Evolutionary conservation across 352 stramenopile genomes (phyloP).

Genomic region (Globisporangium yorkense): DNA sequence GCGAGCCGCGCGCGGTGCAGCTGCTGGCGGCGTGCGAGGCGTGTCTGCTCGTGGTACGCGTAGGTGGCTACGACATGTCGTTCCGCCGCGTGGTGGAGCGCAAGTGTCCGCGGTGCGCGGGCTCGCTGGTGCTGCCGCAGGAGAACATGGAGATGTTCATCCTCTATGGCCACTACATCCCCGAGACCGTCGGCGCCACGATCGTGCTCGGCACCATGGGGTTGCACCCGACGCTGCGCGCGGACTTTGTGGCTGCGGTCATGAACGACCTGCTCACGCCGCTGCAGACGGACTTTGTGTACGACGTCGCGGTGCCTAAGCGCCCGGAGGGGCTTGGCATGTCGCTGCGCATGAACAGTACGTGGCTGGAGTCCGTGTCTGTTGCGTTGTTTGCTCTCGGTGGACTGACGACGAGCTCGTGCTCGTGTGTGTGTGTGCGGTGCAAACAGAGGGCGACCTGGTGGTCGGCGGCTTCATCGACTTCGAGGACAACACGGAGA

Average conservation of each 20-base stretch:
- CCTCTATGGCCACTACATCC: constrained; percentile 78
- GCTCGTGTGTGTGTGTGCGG: constrained; percentile 1
- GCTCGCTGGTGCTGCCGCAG: constrained; percentile 57
- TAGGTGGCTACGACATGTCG: constrained; percentile 73
- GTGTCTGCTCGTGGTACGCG: constrained; percentile 62
- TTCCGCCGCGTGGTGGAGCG: constrained; percentile 74
- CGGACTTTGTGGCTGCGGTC: constrained; percentile 72
- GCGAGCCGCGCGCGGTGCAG: constrained; percentile 42
- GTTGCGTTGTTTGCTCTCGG: background rate
- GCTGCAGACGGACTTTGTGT: constrained; percentile 79
- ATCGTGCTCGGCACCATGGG: constrained; percentile 63
- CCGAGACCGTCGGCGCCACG: constrained; percentile 57
- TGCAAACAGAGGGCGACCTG: constrained; percentile 54
- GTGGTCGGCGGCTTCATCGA: constrained; percentile 80
- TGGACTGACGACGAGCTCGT: background rate
- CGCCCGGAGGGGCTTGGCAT: constrained; percentile 73
- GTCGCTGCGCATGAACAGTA: constrained; percentile 84
- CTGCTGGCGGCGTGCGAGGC: constrained; percentile 68
- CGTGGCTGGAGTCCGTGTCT: constrained; percentile 8
- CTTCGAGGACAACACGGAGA: constrained; percentile 77
- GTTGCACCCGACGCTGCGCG: constrained; percentile 65
- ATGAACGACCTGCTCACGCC: constrained; percentile 82
- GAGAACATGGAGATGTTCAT: constrained; percentile 87
- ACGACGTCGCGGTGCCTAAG: constrained; percentile 79
- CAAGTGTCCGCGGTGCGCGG: constrained; percentile 64